Percentiles rank a stretch among this genome's conserved stretches.
These are phyloP conservation scores for Prototheca cutis DNA, from an alignment of 163 green algal genomes.

Conservation along the genomic window DNA sequence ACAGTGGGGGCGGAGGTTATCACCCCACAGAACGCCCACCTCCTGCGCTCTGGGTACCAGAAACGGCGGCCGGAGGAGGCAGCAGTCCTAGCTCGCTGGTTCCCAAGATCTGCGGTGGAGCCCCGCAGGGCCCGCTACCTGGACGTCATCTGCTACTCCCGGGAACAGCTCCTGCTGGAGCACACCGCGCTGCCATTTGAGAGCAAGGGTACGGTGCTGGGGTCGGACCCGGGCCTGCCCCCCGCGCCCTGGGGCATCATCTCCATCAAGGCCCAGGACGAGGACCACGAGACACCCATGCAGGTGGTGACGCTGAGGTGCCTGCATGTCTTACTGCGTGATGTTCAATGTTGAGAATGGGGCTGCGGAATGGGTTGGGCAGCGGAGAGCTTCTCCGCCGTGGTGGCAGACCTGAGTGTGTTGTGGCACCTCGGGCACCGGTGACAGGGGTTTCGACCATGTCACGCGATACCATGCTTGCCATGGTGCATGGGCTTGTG, in stretches of 20 bases:
- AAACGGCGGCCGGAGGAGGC: slow-evolving; percentile 77
- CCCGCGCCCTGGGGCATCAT: slow-evolving; percentile 86
- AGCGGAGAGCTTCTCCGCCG: too few relatives aligned
- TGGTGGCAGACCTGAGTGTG: too few relatives aligned
- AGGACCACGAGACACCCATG: slow-evolving; percentile 77
- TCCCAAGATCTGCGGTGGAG: slow-evolving; percentile 31
- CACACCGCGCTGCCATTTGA: slow-evolving; percentile 34
- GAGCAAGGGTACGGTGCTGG: slow-evolving; percentile 3
- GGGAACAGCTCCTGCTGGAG: slow-evolving; percentile 68
- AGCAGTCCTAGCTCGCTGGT: slow-evolving; percentile 71
- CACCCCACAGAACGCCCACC: slow-evolving; percentile 58
- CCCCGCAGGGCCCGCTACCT: slow-evolving; percentile 57
- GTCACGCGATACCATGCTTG: not conserved
- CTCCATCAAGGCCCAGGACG: slow-evolving; percentile 84
- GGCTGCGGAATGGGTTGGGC: too few relatives aligned
- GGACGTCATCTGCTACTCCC: slow-evolving; percentile 90
- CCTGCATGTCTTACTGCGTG: too few relatives aligned
- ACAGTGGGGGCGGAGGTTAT: slow-evolving; percentile 49
- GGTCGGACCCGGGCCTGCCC: slow-evolving; percentile 20
- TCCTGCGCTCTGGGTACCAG: slow-evolving; percentile 72
- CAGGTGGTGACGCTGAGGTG: slow-evolving; percentile 2
- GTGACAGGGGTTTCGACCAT: not conserved
- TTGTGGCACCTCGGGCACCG: too few relatives aligned
- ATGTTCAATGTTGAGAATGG: too few relatives aligned
- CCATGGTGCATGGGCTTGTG: not conserved